phyloP scores from a whole-genome alignment of 331 rosid species.

The Pyrus hybrid region DNA sequence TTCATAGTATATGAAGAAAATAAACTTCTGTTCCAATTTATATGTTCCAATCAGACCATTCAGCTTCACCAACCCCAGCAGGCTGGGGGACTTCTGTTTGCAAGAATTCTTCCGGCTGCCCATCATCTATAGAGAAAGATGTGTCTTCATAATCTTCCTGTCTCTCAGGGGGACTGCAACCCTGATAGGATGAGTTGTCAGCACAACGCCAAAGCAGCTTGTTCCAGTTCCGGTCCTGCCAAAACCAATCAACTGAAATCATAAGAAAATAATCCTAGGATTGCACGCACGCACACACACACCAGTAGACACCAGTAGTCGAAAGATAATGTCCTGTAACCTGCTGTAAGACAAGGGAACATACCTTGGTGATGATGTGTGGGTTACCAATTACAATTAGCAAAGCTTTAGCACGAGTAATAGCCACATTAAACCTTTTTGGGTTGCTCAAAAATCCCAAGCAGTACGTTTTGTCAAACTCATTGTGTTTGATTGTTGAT shows the following conservation, averaged over 20 bases:
- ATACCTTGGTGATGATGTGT: slow-evolving; percentile 79
- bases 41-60: slow-evolving; percentile 67
- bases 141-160: slow-evolving; percentile 24
- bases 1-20: not conserved
- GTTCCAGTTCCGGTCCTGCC: slow-evolving; percentile 77
- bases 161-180: slow-evolving; percentile 71
- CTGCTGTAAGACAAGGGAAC: slow-evolving; percentile 4
- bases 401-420: slow-evolving; percentile 85
- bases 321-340: too few relatives aligned
- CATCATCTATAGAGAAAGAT: slow-evolving; percentile 11
- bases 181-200: slow-evolving; percentile 71
- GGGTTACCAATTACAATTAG: slow-evolving; percentile 90
- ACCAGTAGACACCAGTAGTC: too few relatives aligned
- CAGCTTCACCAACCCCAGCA: slow-evolving; percentile 31
- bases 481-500: slow-evolving; percentile 89
- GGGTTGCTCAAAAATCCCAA: slow-evolving; percentile 91
- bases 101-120: slow-evolving; percentile 18
- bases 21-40: not conserved
- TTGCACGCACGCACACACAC: not conserved
- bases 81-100: slow-evolving; percentile 27
- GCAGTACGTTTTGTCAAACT: slow-evolving; percentile 69
- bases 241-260: slow-evolving; percentile 5
- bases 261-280: not conserved
- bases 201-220: slow-evolving; percentile 77
- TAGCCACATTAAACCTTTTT: slow-evolving; percentile 87